Conservation (phyloP, 2,329 filamentous ascomycete species). For the Neurospora crassa region DNA sequence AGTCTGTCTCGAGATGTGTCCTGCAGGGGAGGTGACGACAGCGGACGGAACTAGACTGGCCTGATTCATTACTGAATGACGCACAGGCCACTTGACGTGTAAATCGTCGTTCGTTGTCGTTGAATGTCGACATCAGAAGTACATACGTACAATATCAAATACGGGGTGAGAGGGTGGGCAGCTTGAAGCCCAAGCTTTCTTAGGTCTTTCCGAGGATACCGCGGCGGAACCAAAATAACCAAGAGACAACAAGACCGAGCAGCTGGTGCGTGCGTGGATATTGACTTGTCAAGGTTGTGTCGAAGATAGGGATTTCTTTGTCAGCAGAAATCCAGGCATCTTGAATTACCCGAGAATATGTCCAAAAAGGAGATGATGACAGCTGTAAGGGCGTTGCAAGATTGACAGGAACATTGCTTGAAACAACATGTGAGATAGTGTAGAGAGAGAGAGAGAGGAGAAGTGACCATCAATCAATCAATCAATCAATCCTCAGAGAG, state of each 20-base stretch:
- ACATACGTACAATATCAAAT: not conserved
- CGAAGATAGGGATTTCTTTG: not conserved
- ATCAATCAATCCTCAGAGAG: not conserved
- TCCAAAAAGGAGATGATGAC: not conserved
- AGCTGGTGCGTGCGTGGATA: not conserved
- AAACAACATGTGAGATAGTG: not conserved
- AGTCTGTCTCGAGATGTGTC: not conserved
- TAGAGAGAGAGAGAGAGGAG: not conserved
- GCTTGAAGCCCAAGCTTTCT: slow-evolving; percentile 8
- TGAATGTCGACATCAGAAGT: not conserved
- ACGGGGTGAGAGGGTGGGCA: not conserved
- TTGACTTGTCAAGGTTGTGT: not conserved
- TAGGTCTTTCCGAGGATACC: not conserved
- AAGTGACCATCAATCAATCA: not conserved
- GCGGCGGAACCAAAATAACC: not conserved
- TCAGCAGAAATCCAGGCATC: not conserved
- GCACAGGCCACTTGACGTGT: not conserved
- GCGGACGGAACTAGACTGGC: not conserved
- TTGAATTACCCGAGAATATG: not conserved
- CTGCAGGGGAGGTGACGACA: not conserved
- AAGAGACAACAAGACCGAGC: not conserved
- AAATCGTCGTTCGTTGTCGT: not conserved
- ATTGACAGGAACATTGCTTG: not conserved
- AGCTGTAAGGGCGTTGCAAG: not conserved
- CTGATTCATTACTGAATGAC: not conserved